A percentile compares a stretch with the other conserved stretches of the same genome.
These are phyloP conservation scores for Coemansia sp. DNA, from an alignment of 192 early-diverging fungal species.

Conservation along the genomic window DNA sequence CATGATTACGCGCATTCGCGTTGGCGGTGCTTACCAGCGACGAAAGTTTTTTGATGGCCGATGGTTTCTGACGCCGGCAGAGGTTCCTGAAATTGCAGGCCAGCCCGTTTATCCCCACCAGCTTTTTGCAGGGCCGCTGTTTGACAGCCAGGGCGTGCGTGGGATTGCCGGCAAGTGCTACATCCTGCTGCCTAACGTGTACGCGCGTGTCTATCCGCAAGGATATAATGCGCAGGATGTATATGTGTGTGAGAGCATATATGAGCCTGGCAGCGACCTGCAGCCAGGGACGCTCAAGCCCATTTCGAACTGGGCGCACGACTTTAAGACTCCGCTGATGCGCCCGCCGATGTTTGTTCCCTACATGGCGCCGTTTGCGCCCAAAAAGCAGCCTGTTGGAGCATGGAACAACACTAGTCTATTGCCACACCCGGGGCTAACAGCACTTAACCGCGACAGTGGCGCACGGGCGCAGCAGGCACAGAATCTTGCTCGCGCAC, in stretches of 20 bases:
- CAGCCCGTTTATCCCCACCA: slow-evolving; percentile 48
- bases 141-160: slow-evolving; percentile 40
- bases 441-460: slow-evolving; percentile 45
- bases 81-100: slow-evolving; percentile 41
- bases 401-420: slow-evolving; percentile 28
- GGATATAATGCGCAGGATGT: slow-evolving; percentile 37
- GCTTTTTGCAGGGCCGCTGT: slow-evolving; percentile 36
- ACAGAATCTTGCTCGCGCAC: slow-evolving; percentile 1
- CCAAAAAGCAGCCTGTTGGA: slow-evolving; percentile 21
- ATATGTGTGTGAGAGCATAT: slow-evolving; percentile 41
- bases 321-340: slow-evolving; percentile 47
- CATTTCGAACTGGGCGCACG: slow-evolving; percentile 43
- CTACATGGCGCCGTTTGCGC: slow-evolving; percentile 36
- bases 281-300: slow-evolving; percentile 23
- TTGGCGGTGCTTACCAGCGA: slow-evolving; percentile 32
- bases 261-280: slow-evolving; percentile 2
- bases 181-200: slow-evolving; percentile 37
- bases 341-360: slow-evolving; percentile 35
- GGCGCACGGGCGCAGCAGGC: slow-evolving; percentile 21
- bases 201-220: slow-evolving; percentile 45
- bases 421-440: slow-evolving; percentile 33
- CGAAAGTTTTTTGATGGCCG: slow-evolving; percentile 48
- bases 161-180: slow-evolving; percentile 44
- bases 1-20: slow-evolving; percentile 41
- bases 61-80: slow-evolving; percentile 47